A percentile compares a stretch with the other conserved stretches of the same genome.
These are phyloP conservation scores for Calvatia gigantea DNA, from an alignment of 768 basidiomycete genomes.

Conservation along the genomic window DNA sequence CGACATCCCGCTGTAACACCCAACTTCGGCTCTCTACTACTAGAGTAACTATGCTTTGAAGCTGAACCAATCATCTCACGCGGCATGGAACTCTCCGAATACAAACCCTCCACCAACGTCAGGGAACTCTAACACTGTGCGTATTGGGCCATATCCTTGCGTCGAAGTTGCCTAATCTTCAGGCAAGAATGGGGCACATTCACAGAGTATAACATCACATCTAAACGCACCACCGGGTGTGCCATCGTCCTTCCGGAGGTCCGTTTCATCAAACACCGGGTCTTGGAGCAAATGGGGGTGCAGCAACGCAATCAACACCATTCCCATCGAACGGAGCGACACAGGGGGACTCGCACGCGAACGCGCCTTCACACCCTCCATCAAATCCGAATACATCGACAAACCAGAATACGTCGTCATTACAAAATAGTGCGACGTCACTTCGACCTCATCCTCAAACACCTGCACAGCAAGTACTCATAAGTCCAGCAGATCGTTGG, in stretches of 20 bases:
- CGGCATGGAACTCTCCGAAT: slow-evolving; percentile 63
- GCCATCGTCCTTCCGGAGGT: slow-evolving; percentile 26
- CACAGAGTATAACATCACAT: slow-evolving; percentile 40
- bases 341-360: slow-evolving; percentile 28
- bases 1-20: neutral
- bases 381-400: slow-evolving; percentile 30
- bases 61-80: slow-evolving; percentile 57
- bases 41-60: slow-evolving; percentile 63
- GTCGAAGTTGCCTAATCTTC: slow-evolving; percentile 4
- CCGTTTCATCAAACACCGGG: slow-evolving; percentile 23
- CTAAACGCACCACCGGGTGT: slow-evolving; percentile 50
- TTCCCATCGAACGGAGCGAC: slow-evolving; percentile 34
- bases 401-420: slow-evolving; percentile 30
- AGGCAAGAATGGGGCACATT: slow-evolving; percentile 33
- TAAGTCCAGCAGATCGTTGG: slow-evolving; percentile 94
- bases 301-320: slow-evolving; percentile 27
- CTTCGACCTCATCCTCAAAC: slow-evolving; percentile 67
- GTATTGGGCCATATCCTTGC: neutral
- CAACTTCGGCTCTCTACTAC: neutral
- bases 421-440: slow-evolving; percentile 29
- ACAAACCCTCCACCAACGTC: slow-evolving; percentile 32
- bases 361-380: slow-evolving; percentile 30
- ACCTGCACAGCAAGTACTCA: slow-evolving; percentile 89
- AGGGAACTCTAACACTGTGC: slow-evolving; percentile 10
- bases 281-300: slow-evolving; percentile 23